Evolutionary conservation across 2,329 filamentous ascomycete species (phyloP).

Genomic region (Pseudogymnoascus verrucosus): DNA sequence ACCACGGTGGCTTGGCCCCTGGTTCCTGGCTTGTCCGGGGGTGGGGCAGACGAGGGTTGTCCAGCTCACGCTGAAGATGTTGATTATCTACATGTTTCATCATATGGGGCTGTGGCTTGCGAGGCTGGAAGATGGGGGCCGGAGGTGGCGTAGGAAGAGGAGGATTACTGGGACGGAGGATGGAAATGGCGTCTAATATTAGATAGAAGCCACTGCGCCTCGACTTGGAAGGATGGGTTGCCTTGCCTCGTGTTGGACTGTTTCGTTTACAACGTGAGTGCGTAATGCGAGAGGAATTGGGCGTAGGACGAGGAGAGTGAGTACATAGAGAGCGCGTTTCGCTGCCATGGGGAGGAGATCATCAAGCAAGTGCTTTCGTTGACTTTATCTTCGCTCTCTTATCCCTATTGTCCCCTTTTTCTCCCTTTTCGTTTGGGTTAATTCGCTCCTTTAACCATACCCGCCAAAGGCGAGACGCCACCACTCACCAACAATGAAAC

Average conservation of each 20-base stretch:
- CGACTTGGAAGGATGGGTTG: background rate
- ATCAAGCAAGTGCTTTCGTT: conserved; percentile 2
- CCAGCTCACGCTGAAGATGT: background rate
- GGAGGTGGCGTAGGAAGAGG: background rate
- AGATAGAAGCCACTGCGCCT: background rate
- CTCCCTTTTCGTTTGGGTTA: background rate
- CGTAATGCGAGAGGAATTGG: background rate
- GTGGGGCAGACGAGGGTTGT: background rate
- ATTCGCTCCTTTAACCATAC: background rate
- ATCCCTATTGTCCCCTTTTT: background rate
- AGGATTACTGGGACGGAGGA: background rate
- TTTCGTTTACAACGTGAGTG: background rate
- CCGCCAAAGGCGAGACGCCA: background rate
- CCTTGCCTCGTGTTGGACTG: background rate
- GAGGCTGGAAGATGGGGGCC: background rate
- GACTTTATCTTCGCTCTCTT: background rate
- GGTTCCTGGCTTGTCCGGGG: background rate
- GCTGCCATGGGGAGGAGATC: background rate
- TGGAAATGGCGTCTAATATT: background rate
- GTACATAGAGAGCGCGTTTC: background rate
- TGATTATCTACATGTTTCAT: conserved; percentile 5
- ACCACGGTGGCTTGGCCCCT: background rate
- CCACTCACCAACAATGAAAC: background rate
- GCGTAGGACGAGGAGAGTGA: background rate
- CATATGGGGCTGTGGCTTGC: background rate